Base-by-base conservation (phyloP, 495 filamentous ascomycete species). In the Neurospora hispaniola region DNA sequence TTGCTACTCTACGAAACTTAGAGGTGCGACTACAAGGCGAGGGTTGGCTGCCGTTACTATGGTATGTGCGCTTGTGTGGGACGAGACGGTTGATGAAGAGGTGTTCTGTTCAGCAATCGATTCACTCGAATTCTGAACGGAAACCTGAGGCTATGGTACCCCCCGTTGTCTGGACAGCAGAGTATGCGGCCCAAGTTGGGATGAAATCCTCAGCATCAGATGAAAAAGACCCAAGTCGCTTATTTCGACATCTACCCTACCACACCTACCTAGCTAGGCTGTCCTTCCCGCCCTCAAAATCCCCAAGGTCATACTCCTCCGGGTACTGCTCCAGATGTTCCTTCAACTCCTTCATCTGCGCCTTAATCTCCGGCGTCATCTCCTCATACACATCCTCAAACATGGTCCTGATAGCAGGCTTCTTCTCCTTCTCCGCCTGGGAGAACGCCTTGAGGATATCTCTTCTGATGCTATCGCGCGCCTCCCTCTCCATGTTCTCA, bases 351-450 rank as follows among this genome's bases (percentile, higher is more conserved):
- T 84, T 83, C 87, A 94, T 93, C 84, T 99, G 96, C 73, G 82
- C 86, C 80, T 84, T 87, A 62, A 91, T 84, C 74, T 98, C 96
- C 72, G 93, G 91, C 11, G 93, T 98, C 62, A 97, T 71, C 27
- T 93, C 87, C 81, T 94, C 93, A 81, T 97, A 98, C 7, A 98
- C 88, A 80, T 94, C 96, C 74, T 89, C 87, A 80, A 97, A 98
- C 78, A 97, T 91, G 41, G 88, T 80, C 69, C 89, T 85, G 40
- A 99, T 83, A 12, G 91, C 84, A 4, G 93, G 92, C 80, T 94
- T 97, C 88, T 94, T 96, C 85, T 92, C 91, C 76, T 89, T 91
- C 82, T 99, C 96, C 3, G 94, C 96, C 71, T 90, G 88, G 2
- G 89, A 86, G 82, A 98, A 98, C 6, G 94, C 94, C 79, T 90